Evolutionary conservation across 106 monocot species (phyloP).

Genomic region (Apostasia shenzhenica): DNA sequence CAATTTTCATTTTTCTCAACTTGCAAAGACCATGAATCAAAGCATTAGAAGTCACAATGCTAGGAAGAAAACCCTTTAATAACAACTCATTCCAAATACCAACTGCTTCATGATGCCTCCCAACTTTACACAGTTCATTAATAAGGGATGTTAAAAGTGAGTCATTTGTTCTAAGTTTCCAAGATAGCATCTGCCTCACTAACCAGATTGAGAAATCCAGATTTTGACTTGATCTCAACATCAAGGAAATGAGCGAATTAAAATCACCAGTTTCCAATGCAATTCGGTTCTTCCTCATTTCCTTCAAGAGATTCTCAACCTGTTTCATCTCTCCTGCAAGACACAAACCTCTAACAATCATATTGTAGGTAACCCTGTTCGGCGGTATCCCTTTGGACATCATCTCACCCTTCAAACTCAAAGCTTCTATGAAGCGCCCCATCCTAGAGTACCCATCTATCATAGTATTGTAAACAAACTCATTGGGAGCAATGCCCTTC

Average conservation of each 20-base stretch:
- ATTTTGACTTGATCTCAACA: conserved; percentile 31
- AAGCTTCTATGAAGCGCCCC: conserved; percentile 30
- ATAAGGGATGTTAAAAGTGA: conserved; percentile 52
- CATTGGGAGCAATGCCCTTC: conserved; percentile 52
- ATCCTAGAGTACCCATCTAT: conserved; percentile 63
- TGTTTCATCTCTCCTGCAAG: conserved; percentile 44
- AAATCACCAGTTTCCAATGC: conserved; percentile 43
- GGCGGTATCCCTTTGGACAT: conserved; percentile 44
- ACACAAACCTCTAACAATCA: conserved; percentile 55
- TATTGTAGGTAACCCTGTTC: conserved; percentile 68
- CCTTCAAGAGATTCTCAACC: conserved; percentile 62
- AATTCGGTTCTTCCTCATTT: conserved; percentile 49
- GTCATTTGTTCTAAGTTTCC: conserved; percentile 51
- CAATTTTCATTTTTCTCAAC: conserved; percentile 37
- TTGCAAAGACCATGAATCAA: conserved; percentile 72
- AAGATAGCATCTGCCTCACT: conserved; percentile 54
- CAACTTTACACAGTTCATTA: conserved; percentile 38
- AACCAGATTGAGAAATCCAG: conserved; percentile 53
- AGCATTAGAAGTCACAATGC: conserved; percentile 55
- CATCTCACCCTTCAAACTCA: conserved; percentile 62
- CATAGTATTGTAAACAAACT: conserved; percentile 67
- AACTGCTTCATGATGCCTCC: conserved; percentile 44
- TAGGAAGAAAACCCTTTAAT: conserved; percentile 54
- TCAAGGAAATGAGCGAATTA: conserved; percentile 46
- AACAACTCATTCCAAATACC: conserved; percentile 50